A percentile compares a stretch with the other conserved stretches of the same genome.
Conservation (phyloP, 768 basidiomycete genomes). For the Naganishia friedmannii region DNA sequence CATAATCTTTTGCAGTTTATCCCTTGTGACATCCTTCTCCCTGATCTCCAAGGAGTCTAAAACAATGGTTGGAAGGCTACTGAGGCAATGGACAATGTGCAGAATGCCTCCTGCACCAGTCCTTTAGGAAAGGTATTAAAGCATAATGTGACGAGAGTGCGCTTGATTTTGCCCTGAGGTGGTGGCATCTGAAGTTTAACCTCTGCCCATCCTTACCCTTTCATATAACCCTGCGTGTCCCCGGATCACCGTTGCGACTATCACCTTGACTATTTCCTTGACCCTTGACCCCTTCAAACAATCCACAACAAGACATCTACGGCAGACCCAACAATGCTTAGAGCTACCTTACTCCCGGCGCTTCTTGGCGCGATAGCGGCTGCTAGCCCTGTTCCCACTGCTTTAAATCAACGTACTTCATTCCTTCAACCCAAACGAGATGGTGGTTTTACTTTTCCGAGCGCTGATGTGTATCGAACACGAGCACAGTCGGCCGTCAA, state of each 20-base stretch:
- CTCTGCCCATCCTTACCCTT: not conserved
- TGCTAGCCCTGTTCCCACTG: not conserved
- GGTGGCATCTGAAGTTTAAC: not conserved
- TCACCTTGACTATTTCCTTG: too few relatives aligned
- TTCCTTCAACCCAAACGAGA: not conserved
- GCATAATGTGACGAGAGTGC: not conserved
- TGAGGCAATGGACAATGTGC: not conserved
- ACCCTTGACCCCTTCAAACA: too few relatives aligned
- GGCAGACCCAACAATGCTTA: not conserved
- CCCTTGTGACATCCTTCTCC: not conserved
- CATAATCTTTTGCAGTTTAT: not conserved
- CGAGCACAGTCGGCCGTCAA: slow-evolving; percentile 66
- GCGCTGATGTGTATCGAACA: slow-evolving; percentile 56
- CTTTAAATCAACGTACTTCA: not conserved
- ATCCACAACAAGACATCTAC: not conserved
- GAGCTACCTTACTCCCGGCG: not conserved
- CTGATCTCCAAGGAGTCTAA: not conserved
- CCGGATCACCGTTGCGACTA: too few relatives aligned
- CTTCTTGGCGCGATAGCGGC: not conserved
- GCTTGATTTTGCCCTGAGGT: too few relatives aligned
- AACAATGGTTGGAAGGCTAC: not conserved
- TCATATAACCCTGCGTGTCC: too few relatives aligned
- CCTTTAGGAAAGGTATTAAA: slow-evolving; percentile 2
- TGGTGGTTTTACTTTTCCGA: not conserved
- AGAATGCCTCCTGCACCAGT: not conserved